A percentile compares a stretch with the other conserved stretches of the same genome.
These are phyloP conservation scores for Saccharomycopsis sp. DNA, from an alignment of 805 yeast species.

Conservation along the genomic window DNA sequence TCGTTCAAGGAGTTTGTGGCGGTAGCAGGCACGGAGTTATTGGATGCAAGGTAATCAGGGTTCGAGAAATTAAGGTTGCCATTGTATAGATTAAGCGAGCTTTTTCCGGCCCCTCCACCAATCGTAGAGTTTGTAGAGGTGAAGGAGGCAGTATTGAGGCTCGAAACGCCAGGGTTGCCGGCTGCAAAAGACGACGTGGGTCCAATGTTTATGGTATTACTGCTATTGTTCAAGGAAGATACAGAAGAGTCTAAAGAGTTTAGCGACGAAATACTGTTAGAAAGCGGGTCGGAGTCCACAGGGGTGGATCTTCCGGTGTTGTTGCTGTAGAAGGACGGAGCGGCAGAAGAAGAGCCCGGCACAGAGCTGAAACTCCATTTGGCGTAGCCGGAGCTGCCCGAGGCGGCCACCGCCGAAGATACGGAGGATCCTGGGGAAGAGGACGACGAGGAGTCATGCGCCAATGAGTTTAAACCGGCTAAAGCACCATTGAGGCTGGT, in stretches of 20 bases:
- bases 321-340: background rate
- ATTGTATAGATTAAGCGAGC: conserved; percentile 15
- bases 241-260: conserved; percentile 1
- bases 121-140: conserved; percentile 10
- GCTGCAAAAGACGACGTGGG: background rate
- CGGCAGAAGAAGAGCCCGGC: background rate
- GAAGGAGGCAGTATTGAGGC: background rate
- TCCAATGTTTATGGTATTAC: background rate
- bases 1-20: background rate
- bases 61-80: background rate
- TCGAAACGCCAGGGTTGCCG: background rate
- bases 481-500: background rate
- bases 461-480: conserved; percentile 1
- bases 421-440: background rate
- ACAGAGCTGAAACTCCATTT: background rate
- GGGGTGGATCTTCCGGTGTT: background rate
- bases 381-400: background rate
- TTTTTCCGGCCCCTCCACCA: conserved; percentile 1
- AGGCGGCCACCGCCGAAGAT: background rate
- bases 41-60: background rate
- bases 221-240: background rate
- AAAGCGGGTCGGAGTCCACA: conserved; percentile 11
- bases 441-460: background rate
- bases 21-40: background rate
- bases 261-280: conserved; percentile 15